phyloP scores from a whole-genome alignment of 768 basidiomycete genomes.

The Postia placenta region DNA sequence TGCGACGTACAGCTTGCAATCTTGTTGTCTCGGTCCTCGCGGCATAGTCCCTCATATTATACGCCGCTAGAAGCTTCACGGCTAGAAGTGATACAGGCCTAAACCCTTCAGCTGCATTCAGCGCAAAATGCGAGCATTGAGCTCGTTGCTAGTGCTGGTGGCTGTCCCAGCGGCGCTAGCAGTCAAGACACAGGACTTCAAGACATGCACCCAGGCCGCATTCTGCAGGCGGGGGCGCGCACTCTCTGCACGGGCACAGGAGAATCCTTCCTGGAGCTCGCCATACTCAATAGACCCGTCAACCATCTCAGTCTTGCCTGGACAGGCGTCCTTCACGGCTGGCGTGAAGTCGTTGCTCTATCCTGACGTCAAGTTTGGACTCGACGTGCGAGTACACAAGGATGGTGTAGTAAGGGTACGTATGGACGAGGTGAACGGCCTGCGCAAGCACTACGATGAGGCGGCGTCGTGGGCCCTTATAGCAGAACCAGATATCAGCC shows the following conservation, averaged over 20 bases:
- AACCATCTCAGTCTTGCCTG: slow-evolving; percentile 45
- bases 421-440: slow-evolving; percentile 83
- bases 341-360: slow-evolving; percentile 76
- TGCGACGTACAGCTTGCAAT: no score
- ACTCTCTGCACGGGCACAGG: slow-evolving; percentile 66
- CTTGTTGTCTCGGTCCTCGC: no score
- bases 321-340: slow-evolving; percentile 63
- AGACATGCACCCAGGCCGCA: slow-evolving; percentile 88
- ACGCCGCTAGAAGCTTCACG: no score
- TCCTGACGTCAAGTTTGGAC: slow-evolving; percentile 73
- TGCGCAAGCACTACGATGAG: slow-evolving; percentile 86
- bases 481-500: slow-evolving; percentile 60
- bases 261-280: slow-evolving; percentile 64
- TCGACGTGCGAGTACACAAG: slow-evolving; percentile 79
- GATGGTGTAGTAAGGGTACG: slow-evolving; percentile 88
- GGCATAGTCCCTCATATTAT: no score
- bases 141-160: slow-evolving; percentile 26
- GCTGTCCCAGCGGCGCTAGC: slow-evolving; percentile 35
- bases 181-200: slow-evolving; percentile 84
- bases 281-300: slow-evolving; percentile 74
- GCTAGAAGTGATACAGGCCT: no score
- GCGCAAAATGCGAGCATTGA: background rate
- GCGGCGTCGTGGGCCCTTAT: slow-evolving; percentile 86
- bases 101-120: no score
- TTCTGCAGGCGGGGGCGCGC: slow-evolving; percentile 93